phyloP scores from a whole-genome alignment of 495 filamentous ascomycete species.

The Letharia lupina region DNA sequence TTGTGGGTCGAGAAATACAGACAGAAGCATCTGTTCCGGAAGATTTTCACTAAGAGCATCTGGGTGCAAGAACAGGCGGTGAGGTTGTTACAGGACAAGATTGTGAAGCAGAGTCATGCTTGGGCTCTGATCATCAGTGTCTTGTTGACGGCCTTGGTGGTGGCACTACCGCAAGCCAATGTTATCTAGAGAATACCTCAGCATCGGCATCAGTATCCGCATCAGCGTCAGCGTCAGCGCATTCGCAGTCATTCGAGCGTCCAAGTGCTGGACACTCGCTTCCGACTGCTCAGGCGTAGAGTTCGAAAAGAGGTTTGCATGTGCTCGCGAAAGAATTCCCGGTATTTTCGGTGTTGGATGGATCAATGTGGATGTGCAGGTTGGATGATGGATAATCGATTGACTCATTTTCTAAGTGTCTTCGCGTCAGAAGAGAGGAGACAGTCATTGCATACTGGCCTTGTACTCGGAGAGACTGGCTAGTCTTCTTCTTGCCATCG shows the following conservation, averaged over 20 bases:
- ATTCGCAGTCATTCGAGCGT: not conserved
- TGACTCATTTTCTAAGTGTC: not conserved
- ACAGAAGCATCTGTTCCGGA: constrained; percentile 51
- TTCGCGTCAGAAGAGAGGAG: not conserved
- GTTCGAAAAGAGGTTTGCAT: not conserved
- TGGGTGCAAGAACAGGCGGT: constrained; percentile 45
- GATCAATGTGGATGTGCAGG: not conserved
- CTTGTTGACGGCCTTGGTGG: constrained; percentile 22
- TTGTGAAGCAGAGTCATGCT: constrained; percentile 25
- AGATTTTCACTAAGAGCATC: constrained; percentile 60
- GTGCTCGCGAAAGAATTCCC: not conserved
- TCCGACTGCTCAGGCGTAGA: not conserved
- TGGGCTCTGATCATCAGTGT: constrained; percentile 27
- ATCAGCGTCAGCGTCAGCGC: not conserved
- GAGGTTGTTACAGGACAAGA: constrained; percentile 26
- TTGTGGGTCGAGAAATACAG: constrained; percentile 62
- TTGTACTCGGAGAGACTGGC: not conserved
- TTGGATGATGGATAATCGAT: constrained; percentile 4
- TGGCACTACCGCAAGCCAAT: constrained; percentile 25
- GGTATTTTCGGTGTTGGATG: not conserved
- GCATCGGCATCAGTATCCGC: not conserved
- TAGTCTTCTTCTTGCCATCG: constrained; percentile 3
- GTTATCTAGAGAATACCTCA: constrained; percentile 13
- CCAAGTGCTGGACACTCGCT: constrained; percentile 14
- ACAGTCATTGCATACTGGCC: not conserved